Conservation (phyloP, 2,329 filamentous ascomycete genomes). For the Coleophoma crateriformis region DNA sequence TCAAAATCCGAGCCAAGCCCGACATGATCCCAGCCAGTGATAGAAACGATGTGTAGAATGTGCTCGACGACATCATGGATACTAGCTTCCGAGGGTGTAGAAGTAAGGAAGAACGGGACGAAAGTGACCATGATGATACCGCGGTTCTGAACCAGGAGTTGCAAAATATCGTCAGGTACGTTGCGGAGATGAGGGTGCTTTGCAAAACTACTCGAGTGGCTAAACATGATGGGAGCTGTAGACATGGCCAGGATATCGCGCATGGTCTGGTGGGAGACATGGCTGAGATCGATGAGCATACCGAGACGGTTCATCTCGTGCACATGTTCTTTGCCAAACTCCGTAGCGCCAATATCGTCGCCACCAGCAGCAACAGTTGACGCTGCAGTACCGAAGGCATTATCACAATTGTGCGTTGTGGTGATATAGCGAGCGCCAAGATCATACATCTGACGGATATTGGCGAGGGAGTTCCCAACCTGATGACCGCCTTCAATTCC, state of each 20-base stretch:
- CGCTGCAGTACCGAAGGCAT: constrained; percentile 44
- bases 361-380: constrained; percentile 6
- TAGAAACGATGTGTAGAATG: constrained; percentile 54
- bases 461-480: constrained; percentile 45
- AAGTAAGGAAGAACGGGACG: background rate
- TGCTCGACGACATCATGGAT: constrained; percentile 56
- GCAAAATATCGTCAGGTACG: constrained; percentile 49
- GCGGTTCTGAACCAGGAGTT: constrained; percentile 47
- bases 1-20: constrained; percentile 64
- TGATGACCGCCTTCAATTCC: constrained; percentile 58
- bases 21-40: constrained; percentile 60
- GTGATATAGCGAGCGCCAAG: constrained; percentile 62
- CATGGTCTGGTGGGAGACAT: constrained; percentile 59
- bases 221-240: constrained; percentile 58
- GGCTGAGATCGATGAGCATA: constrained; percentile 62
- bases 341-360: constrained; percentile 41
- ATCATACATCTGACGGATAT: constrained; percentile 51
- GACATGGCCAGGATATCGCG: constrained; percentile 46
- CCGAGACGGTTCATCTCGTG: constrained; percentile 64
- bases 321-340: constrained; percentile 47
- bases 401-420: constrained; percentile 66
- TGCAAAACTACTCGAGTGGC: constrained; percentile 54
- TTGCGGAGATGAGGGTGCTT: constrained; percentile 62
- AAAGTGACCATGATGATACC: constrained; percentile 49
- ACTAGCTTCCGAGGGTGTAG: constrained; percentile 31